Evolutionary conservation across 140 eudicot species (phyloP).

Genomic region (Erigeron philadelphicus): DNA sequence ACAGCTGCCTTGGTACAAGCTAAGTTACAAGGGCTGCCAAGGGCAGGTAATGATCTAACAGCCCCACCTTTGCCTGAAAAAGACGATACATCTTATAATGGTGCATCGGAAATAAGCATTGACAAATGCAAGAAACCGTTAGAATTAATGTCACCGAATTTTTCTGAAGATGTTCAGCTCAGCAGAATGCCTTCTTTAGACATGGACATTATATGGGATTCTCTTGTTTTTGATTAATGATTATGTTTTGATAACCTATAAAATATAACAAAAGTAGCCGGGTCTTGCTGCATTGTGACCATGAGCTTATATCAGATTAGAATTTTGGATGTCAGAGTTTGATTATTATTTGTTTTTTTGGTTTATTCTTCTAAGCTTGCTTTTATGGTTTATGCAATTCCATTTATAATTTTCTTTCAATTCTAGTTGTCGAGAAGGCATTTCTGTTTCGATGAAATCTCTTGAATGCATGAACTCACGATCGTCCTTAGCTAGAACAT

Average conservation of each 20-base stretch:
- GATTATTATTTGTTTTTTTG: constrained; percentile 4
- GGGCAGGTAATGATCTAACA: neutral
- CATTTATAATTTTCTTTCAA: neutral
- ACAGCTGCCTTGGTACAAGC: constrained; percentile 66
- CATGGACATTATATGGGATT: constrained; percentile 82
- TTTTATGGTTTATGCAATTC: neutral
- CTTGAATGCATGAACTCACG: neutral
- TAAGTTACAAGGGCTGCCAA: constrained; percentile 35
- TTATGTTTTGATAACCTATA: neutral
- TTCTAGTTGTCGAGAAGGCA: neutral
- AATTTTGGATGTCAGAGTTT: neutral
- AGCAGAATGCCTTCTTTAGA: constrained; percentile 84
- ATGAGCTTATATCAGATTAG: constrained; percentile 21
- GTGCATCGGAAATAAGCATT: neutral
- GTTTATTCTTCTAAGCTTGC: constrained; percentile 3
- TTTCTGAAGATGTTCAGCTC: constrained; percentile 51
- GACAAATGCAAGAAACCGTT: constrained; percentile 24
- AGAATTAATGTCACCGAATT: constrained; percentile 26
- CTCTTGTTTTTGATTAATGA: constrained; percentile 45
- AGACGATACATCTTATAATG: neutral
- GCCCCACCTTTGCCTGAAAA: constrained; percentile 14
- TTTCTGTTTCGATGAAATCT: neutral
- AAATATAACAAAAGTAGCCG: constrained; percentile 20
- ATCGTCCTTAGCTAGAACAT: too few relatives aligned
- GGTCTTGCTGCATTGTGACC: constrained; percentile 14